A percentile compares a stretch with the other conserved stretches of the same genome.
These are phyloP conservation scores for Ambrosia hybrid DNA, from an alignment of 140 eudicot genomes.

Conservation along the genomic window DNA sequence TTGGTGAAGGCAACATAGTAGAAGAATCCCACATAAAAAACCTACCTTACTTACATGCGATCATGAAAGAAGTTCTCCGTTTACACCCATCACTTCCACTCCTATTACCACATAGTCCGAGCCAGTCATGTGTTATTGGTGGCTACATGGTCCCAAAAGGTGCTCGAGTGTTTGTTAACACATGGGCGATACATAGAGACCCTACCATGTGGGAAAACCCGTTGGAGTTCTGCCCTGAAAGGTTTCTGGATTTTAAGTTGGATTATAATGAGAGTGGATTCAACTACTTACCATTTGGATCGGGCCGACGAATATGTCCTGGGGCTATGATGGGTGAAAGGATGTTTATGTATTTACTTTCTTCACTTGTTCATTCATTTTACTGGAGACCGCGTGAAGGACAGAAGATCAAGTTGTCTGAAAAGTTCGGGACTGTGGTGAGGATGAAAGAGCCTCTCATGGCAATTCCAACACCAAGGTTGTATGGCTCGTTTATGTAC, in stretches of 20 bases:
- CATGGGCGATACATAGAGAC: constrained; percentile 6
- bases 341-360: constrained; percentile 41
- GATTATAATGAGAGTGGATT: constrained; percentile 39
- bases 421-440: constrained; percentile 41
- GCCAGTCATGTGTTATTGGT: constrained; percentile 33
- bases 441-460: constrained; percentile 36
- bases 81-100: constrained; percentile 41
- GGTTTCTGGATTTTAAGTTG: constrained; percentile 40
- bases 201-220: constrained; percentile 43
- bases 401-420: constrained; percentile 32
- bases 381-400: constrained; percentile 39
- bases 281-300: constrained; percentile 49
- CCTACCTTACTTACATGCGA: constrained; percentile 39
- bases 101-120: constrained; percentile 34
- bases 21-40: constrained; percentile 40
- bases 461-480: constrained; percentile 34
- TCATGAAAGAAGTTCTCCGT: constrained; percentile 45
- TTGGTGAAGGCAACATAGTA: constrained; percentile 35
- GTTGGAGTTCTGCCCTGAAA: constrained; percentile 42
- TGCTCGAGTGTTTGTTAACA: constrained; percentile 37
- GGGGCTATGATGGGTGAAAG: constrained; percentile 46
- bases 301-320: constrained; percentile 52
- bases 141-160: constrained; percentile 48
- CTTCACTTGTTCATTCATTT: constrained; percentile 46
- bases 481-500: background rate